phyloP scores from a whole-genome alignment of 139 green algal species.

The Chlorella sorokiniana region DNA sequence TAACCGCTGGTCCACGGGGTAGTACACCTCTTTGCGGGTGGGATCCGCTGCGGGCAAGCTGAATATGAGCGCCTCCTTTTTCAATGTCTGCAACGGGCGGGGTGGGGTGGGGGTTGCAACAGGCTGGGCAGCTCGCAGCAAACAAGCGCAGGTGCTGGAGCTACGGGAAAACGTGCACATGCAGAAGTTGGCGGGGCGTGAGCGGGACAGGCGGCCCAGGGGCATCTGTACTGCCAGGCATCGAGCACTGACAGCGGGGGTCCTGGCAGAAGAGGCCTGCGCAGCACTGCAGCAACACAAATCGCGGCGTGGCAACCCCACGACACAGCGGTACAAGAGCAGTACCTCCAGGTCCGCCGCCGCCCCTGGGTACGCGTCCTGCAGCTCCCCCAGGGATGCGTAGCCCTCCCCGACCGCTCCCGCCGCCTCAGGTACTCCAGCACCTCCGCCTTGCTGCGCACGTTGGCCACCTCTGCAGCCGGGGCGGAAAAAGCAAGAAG shows the following conservation, averaged over 20 bases:
- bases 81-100: conserved; percentile 10
- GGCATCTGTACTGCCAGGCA: too few species aligned
- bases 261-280: neutral
- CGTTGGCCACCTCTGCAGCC: conserved; percentile 35
- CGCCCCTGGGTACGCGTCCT: conserved; percentile 13
- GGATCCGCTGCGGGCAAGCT: conserved; percentile 28
- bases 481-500: neutral
- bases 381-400: conserved; percentile 20
- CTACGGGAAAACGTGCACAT: neutral
- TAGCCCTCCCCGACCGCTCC: conserved; percentile 14
- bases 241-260: too few species aligned
- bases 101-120: neutral
- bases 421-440: conserved; percentile 25
- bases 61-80: conserved; percentile 23
- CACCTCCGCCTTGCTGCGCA: conserved; percentile 29
- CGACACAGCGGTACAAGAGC: too few species aligned
- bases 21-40: conserved; percentile 40
- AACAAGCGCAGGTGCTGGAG: neutral
- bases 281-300: neutral
- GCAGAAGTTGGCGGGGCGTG: too few species aligned
- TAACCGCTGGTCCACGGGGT: conserved; percentile 31
- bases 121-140: neutral
- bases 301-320: neutral
- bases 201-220: too few species aligned
- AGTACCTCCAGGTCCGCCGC: conserved; percentile 22